Percentiles rank a stretch among this genome's conserved stretches.
phyloP scores from a whole-genome alignment of 2,329 filamentous ascomycete genomes.

The Boeremia exigua region DNA sequence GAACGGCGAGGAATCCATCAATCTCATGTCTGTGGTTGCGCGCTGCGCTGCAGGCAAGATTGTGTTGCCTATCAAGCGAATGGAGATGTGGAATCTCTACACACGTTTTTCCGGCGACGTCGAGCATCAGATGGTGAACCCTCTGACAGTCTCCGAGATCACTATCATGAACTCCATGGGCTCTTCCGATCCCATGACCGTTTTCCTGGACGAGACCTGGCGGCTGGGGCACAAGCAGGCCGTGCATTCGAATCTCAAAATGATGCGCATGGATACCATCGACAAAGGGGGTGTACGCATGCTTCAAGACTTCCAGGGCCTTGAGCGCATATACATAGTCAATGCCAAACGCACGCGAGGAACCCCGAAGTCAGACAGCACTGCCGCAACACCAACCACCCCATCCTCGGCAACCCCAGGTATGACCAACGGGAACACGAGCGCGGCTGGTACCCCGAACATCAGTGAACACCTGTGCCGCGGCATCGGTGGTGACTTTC shows the following conservation, averaged over 20 bases:
- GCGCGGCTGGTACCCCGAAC: slow-evolving; percentile 29
- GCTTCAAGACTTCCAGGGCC: slow-evolving; percentile 49
- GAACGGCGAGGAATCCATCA: slow-evolving; percentile 63
- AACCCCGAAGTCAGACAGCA: slow-evolving; percentile 34
- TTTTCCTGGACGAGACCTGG: slow-evolving; percentile 66
- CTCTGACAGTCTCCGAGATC: slow-evolving; percentile 53
- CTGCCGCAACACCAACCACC: slow-evolving; percentile 37
- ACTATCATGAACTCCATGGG: slow-evolving; percentile 62
- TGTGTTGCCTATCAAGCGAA: slow-evolving; percentile 55
- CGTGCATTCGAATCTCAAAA: slow-evolving; percentile 52
- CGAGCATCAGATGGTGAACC: slow-evolving; percentile 54
- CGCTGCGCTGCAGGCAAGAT: slow-evolving; percentile 58
- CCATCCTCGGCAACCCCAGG: slow-evolving; percentile 33
- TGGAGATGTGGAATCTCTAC: slow-evolving; percentile 65
- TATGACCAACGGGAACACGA: slow-evolving; percentile 24
- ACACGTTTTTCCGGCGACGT: slow-evolving; percentile 57
- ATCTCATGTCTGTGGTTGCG: slow-evolving; percentile 62
- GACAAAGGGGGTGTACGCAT: slow-evolving; percentile 55
- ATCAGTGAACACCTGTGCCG: slow-evolving; percentile 36
- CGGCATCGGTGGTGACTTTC: slow-evolving; percentile 53
- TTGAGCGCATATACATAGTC: slow-evolving; percentile 62
- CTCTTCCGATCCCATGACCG: slow-evolving; percentile 52
- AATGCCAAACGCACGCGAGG: slow-evolving; percentile 41
- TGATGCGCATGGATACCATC: slow-evolving; percentile 57
- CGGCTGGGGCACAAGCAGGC: slow-evolving; percentile 34